Evolutionary conservation across 805 yeast genomes (phyloP), one percentile per base, ranked within the genome.

Genomic region (Metschnikowia cerradonensis): DNA sequence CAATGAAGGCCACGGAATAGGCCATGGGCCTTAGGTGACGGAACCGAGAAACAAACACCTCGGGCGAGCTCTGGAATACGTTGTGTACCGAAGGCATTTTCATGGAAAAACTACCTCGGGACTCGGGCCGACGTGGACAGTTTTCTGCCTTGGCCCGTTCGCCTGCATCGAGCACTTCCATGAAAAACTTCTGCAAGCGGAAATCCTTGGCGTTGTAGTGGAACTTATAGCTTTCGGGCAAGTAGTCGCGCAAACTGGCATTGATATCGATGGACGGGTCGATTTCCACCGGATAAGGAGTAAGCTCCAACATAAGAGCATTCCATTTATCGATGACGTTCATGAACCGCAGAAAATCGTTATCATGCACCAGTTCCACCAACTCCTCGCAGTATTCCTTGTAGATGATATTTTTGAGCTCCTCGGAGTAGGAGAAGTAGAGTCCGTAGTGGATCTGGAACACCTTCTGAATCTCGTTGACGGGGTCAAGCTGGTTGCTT

Each of bases 401-500:
- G 22, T 56, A 57, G 10, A 74, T 68, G 6, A 71, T 58, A n/a
- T 63, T 57, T 45, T 61, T 67, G 22, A 74, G 45, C 5, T 45
- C 55, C 6, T 53, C 60, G 0, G 76, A 71, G 47, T 72, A 73
- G 0, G 75, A 71, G 50, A 74, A 74, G 54, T 68, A 74, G 10
- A 74, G 60, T 3, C 73, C 62, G 47, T 65, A 70, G 51, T 73
- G 77, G 14, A 73, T 67, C 63, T 71, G 72, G 49, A 74, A 68
- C 4, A 73, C 56, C 51, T 67, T 62, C 39, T 82, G 84, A 48
- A 86, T 73, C 58, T 86, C 92, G 45, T 72, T 77, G 42, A 83
- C 68, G 4, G 90, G 88, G 59, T 84, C 83, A 38, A 82, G 71
- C 52, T 78, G 83, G 48, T 80, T 80, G 52, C 76, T 75, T 52